phyloP scores from a whole-genome alignment of 345 rosid genomes.

The Linum tenue region DNA sequence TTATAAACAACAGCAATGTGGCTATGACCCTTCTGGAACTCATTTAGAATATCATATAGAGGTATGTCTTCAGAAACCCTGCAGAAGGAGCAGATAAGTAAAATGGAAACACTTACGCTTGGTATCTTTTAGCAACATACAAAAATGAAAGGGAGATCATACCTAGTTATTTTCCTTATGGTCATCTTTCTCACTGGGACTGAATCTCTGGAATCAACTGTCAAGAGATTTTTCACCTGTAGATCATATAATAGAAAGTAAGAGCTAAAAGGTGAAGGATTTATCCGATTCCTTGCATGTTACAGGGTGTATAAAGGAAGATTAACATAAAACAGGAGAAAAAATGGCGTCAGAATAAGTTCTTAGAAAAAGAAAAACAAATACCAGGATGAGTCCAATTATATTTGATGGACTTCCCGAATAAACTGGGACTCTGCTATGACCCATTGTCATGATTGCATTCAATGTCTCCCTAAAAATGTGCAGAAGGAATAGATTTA shows the following conservation, averaged over 20 bases:
- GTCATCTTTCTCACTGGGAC: slow-evolving; percentile 77
- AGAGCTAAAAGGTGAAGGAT: not conserved
- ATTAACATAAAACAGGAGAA: not conserved
- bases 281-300: not conserved
- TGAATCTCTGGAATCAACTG: slow-evolving; percentile 60
- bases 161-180: slow-evolving; percentile 90
- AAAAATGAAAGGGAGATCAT: slow-evolving; percentile 4
- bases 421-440: slow-evolving; percentile 93
- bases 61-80: slow-evolving; percentile 89
- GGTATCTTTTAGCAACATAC: not conserved
- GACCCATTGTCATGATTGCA: slow-evolving; percentile 81
- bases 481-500: slow-evolving; percentile 14
- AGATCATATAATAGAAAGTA: slow-evolving; percentile 5
- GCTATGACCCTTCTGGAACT: slow-evolving; percentile 96
- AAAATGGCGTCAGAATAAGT: not conserved
- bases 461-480: slow-evolving; percentile 65
- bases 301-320: not conserved
- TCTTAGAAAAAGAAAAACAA: slow-evolving; percentile 7
- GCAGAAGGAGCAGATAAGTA: slow-evolving; percentile 13
- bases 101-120: slow-evolving; percentile 9
- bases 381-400: slow-evolving; percentile 86
- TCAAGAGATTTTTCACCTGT: slow-evolving; percentile 81
- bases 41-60: slow-evolving; percentile 80
- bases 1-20: slow-evolving; percentile 88
- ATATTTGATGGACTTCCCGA: slow-evolving; percentile 56